Evolutionary conservation across 1,139 yeast species (phyloP), one percentile per base, ranked within the genome.

Genomic region (Pneumocystis sp.): DNA sequence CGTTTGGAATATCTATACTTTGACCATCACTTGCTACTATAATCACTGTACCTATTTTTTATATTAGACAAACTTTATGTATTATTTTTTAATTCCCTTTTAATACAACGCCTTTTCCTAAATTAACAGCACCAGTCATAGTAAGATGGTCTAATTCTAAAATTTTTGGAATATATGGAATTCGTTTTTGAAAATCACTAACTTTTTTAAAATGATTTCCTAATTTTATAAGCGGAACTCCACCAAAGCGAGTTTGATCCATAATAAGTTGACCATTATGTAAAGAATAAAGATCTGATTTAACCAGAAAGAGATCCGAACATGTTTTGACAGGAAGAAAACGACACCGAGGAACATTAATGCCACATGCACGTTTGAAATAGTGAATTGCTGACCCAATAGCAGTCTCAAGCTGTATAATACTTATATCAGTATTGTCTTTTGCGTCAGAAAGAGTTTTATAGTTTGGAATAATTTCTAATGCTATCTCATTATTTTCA

Each of bases 321-420:
- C 95, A 89, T 34, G 98, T 95, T 81, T 93, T 93, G 72, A 93
- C 98, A 29, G 98, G 98, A 79, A 95, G 83, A 83, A 93, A 93
- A 76, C 98, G 86, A 61, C 96, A 83, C 80, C 98, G 88, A 77
- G 98, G 97, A 45, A 93, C 98, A 73, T 90, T 96, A 72, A 93
- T 95, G 78, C 98, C 98, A 74, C 90, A 97, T 42, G 97, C 97
- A 72, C 89, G 88, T 71, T 86, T 82, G 78, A 95, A 93, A 78
- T 91, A 95, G 78, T 96, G 89, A 75, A 93, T 93, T 65, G 98
- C 97, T 60, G 98, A 98, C 81, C 98, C 98, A 71, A 90, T 96
- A 37, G 98, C 98, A 64, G 98, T 93, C 81, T 93, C 98, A 74
- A 93, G 84, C 80, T 93, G 98, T 74, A 93, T 86, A 70, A 84